A percentile compares a stretch with the other conserved stretches of the same genome.
Conservation (phyloP, 164 flowering plant species). For the Chimonanthus praecox region DNA sequence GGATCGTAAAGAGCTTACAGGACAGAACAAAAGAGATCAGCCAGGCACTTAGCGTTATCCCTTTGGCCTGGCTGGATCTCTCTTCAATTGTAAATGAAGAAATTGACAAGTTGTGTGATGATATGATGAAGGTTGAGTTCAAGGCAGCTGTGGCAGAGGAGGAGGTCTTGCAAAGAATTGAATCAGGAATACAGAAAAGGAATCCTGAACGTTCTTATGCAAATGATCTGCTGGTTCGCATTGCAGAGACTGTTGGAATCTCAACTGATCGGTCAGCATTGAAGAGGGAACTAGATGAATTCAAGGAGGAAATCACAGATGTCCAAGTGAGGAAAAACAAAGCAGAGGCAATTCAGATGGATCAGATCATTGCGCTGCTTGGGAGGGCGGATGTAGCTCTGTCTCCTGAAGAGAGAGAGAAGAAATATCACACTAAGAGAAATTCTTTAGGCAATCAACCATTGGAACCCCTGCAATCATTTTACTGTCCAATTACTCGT, state of each 20-base stretch:
- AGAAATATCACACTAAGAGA: slow-evolving; percentile 39
- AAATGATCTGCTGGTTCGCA: slow-evolving; percentile 44
- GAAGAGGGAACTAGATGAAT: slow-evolving; percentile 58
- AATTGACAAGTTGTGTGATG: slow-evolving; percentile 31
- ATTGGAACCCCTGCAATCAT: slow-evolving; percentile 65
- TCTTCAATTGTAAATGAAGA: slow-evolving; percentile 39
- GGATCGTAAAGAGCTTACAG: slow-evolving; percentile 35
- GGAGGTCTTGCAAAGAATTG: slow-evolving; percentile 55
- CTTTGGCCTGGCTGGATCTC: slow-evolving; percentile 45
- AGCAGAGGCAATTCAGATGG: slow-evolving; percentile 79
- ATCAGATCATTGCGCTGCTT: slow-evolving; percentile 68
- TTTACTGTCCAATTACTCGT: slow-evolving; percentile 56
- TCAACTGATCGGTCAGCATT: slow-evolving; percentile 39
- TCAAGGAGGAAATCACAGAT: slow-evolving; percentile 59
- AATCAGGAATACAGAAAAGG: slow-evolving; percentile 58
- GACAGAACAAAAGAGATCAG: slow-evolving; percentile 42
- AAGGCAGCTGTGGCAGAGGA: slow-evolving; percentile 53
- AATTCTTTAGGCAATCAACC: slow-evolving; percentile 57
- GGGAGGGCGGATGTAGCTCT: slow-evolving; percentile 64
- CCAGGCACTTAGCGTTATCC: slow-evolving; percentile 48
- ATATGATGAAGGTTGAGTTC: slow-evolving; percentile 49
- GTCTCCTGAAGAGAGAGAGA: slow-evolving; percentile 48
- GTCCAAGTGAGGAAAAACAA: slow-evolving; percentile 44
- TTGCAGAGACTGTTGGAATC: slow-evolving; percentile 62
- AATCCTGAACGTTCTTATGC: slow-evolving; percentile 59